These are phyloP conservation scores for Hirsutella rhossiliensis DNA, from an alignment of 2,329 filamentous ascomycete species.

Conservation along the genomic window DNA sequence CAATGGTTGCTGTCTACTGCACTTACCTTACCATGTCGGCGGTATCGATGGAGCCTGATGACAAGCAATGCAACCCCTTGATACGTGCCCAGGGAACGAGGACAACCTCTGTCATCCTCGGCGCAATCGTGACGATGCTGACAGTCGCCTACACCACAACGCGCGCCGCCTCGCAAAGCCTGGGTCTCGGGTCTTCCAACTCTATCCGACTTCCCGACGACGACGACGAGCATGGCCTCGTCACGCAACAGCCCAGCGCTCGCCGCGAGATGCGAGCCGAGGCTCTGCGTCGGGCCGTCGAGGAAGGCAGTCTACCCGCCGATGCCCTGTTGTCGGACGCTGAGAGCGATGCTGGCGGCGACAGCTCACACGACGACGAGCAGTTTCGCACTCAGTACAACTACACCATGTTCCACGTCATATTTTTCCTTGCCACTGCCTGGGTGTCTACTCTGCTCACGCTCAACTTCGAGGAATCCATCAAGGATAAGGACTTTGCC, in stretches of 20 bases:
- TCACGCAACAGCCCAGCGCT: conserved; percentile 69
- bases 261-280: conserved; percentile 89
- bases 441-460: conserved; percentile 87
- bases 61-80: conserved; percentile 88
- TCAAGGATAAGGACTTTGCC: conserved; percentile 62
- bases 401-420: conserved; percentile 91
- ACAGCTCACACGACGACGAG: conserved; percentile 73
- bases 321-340: conserved; percentile 72
- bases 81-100: conserved; percentile 76
- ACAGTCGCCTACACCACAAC: conserved; percentile 98
- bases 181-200: conserved; percentile 52
- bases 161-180: conserved; percentile 81
- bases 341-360: conserved; percentile 50
- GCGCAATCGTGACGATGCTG: conserved; percentile 90
- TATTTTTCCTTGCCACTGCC: conserved; percentile 90
- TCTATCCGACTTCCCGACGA: conserved; percentile 50
- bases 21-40: conserved; percentile 97
- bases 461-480: conserved; percentile 58
- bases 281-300: conserved; percentile 81
- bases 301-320: conserved; percentile 82
- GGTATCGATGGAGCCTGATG: conserved; percentile 94
- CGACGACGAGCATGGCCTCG: conserved; percentile 69
- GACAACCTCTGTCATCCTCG: conserved; percentile 81
- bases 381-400: conserved; percentile 85
- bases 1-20: conserved; percentile 96